phyloP scores from a whole-genome alignment of 2,329 filamentous ascomycete species.

The Fusarium sublunatum region DNA sequence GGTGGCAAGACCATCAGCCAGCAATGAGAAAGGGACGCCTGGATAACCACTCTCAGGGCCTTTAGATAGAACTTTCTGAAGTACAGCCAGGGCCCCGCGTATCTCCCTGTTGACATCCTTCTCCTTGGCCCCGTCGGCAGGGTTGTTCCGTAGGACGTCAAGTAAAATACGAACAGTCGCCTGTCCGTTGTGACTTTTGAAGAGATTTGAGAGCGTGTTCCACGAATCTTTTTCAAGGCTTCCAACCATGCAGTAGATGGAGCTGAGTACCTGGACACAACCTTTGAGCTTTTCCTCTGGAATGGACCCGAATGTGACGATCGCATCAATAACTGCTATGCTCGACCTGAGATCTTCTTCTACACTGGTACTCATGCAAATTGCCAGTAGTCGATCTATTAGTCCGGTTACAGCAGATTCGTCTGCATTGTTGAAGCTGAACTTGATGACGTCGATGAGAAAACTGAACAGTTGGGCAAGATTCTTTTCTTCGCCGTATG shows the following conservation, averaged over 20 bases:
- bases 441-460: constrained; percentile 77
- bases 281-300: constrained; percentile 70
- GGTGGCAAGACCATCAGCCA: constrained; percentile 68
- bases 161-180: constrained; percentile 74
- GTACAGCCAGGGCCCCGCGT: constrained; percentile 70
- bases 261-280: constrained; percentile 77
- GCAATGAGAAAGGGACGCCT: constrained; percentile 66
- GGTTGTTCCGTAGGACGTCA: constrained; percentile 66
- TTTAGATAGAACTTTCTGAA: constrained; percentile 72
- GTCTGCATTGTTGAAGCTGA: constrained; percentile 76
- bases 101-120: constrained; percentile 67
- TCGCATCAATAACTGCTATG: constrained; percentile 74
- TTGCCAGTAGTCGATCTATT: constrained; percentile 70
- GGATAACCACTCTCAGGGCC: constrained; percentile 70
- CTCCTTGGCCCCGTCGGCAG: constrained; percentile 58
- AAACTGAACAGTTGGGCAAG: constrained; percentile 73
- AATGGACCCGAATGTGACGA: constrained; percentile 78
- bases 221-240: constrained; percentile 72
- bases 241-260: constrained; percentile 74
- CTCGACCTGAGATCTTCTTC: constrained; percentile 74
- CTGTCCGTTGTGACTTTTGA: constrained; percentile 79
- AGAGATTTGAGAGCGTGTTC: constrained; percentile 76
- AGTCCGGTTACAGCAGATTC: constrained; percentile 70
- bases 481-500: constrained; percentile 68
- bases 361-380: constrained; percentile 75